Percentiles rank a stretch among this genome's conserved stretches.
Evolutionary conservation across 2,329 filamentous ascomycete genomes (phyloP).

Genomic region (Xylariaceae sp.): DNA sequence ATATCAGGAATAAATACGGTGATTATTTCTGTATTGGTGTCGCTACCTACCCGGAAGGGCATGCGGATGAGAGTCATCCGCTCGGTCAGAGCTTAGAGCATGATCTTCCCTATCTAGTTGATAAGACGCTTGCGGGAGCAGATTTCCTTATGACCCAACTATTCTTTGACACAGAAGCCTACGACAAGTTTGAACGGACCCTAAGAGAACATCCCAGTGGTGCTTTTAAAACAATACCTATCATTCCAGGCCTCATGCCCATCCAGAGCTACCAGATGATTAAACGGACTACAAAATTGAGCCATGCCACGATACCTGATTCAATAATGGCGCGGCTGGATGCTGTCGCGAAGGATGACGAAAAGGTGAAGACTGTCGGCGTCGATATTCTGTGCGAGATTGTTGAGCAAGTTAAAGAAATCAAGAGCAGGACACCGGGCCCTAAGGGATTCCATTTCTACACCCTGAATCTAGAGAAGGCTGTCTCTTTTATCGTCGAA

Average conservation of each 20-base stretch:
- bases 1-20: constrained; percentile 84
- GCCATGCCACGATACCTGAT: constrained; percentile 81
- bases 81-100: constrained; percentile 70
- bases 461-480: constrained; percentile 94
- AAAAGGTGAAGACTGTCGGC: constrained; percentile 78
- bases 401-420: constrained; percentile 74
- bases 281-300: constrained; percentile 90
- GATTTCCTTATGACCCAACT: constrained; percentile 99
- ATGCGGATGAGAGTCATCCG: constrained; percentile 88
- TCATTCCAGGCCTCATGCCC: constrained; percentile 95
- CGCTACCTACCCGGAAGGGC: constrained; percentile 92
- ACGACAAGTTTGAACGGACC: constrained; percentile 76
- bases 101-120: constrained; percentile 86
- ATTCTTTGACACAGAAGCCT: constrained; percentile 89
- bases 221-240: constrained; percentile 82
- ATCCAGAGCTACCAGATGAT: constrained; percentile 98
- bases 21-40: constrained; percentile 98
- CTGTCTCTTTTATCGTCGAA: constrained; percentile 91
- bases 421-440: constrained; percentile 61
- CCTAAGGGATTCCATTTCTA: constrained; percentile 95
- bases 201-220: constrained; percentile 83
- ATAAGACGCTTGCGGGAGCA: constrained; percentile 89
- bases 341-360: constrained; percentile 77
- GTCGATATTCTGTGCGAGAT: constrained; percentile 86
- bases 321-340: constrained; percentile 73